Base-by-base conservation (phyloP, 2,329 filamentous ascomycete species). In the Acarospora socialis region DNA sequence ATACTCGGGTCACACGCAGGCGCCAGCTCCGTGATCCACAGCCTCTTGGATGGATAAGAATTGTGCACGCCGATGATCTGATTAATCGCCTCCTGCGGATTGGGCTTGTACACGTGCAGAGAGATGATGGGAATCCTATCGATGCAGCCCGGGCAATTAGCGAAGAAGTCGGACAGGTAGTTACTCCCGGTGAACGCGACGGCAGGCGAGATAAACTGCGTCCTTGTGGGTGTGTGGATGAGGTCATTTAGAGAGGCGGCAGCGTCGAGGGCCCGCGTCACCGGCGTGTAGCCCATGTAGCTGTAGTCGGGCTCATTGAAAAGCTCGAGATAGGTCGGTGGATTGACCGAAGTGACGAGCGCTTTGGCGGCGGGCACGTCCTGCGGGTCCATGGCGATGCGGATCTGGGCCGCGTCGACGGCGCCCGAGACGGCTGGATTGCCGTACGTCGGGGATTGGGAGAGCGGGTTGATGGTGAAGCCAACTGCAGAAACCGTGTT, bases 21-120 rank as follows among this genome's bases (percentile, higher is more conserved):
- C 10, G 35, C 27, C 4, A 42, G 30, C 20, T 42, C 40, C 9
- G 40, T 42, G 17, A 42, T 37, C 40, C 40, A 42, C n/a, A 40
- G 40, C 13, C n/a, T 14, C 24, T 37, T 34, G 4, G 32, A 16
- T 8, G 32, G 35, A 28, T 29, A 40, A 7, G 25, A 32, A 7
- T 12, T n/a, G 26, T 42, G 29, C n/a, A 42, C 10, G 6, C 21
- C 12, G 12, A 21, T 27, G n/a, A 40, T 33, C 15, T 28, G 23
- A 9, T 19, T 22, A 6, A 42, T 23, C 6, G 36, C 30, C 18
- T 8, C 24, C 6, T 35, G 16, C 1, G 35, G 32, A 9, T 36
- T 22, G 2, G 29, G 31, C 7, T 29, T 21, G 21, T 40, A 42
- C 6, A 42, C 22, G 23, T 42, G 40, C 30, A 32, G 21, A 4